Conservation (phyloP, 2,329 filamentous ascomycete species). For the Cordyceps javanica region DNA sequence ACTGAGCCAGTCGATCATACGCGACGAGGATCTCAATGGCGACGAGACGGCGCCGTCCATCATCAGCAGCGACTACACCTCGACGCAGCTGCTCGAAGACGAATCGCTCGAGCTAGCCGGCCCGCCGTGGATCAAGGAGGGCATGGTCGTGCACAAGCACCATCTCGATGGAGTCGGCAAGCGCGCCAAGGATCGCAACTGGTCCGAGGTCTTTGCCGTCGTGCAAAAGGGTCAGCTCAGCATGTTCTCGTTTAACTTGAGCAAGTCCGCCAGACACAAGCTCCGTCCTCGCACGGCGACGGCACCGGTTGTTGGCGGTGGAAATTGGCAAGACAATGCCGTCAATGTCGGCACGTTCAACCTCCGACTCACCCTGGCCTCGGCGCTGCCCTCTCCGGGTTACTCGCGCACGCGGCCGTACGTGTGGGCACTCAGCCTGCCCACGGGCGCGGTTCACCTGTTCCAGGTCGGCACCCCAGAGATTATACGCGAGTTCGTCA, state of each 20-base stretch:
- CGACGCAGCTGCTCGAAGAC: constrained; percentile 72
- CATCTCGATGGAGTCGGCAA: constrained; percentile 88
- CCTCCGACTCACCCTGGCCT: constrained; percentile 86
- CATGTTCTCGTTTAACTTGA: constrained; percentile 85
- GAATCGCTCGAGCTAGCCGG: constrained; percentile 87
- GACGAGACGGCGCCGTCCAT: constrained; percentile 41
- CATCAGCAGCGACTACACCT: constrained; percentile 54
- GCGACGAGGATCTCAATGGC: constrained; percentile 65
- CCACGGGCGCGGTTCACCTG: constrained; percentile 90
- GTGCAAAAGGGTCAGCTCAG: constrained; percentile 92
- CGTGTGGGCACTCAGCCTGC: constrained; percentile 89
- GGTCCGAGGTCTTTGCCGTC: constrained; percentile 93
- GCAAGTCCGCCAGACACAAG: constrained; percentile 68
- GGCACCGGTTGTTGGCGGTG: constrained; percentile 61
- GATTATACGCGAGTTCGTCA: constrained; percentile 90
- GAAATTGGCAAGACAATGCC: constrained; percentile 97
- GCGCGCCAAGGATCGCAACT: constrained; percentile 88
- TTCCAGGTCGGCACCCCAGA: constrained; percentile 96
- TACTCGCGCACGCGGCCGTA: constrained; percentile 87
- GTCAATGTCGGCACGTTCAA: constrained; percentile 83
- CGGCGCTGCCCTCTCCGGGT: constrained; percentile 79
- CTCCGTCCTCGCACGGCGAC: constrained; percentile 46
- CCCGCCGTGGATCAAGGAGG: constrained; percentile 98
- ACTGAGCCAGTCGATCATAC: constrained; percentile 91
- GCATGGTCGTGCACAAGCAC: constrained; percentile 92